Base-by-base conservation (phyloP, 768 basidiomycete species). In the Tulasnella calospora region DNA sequence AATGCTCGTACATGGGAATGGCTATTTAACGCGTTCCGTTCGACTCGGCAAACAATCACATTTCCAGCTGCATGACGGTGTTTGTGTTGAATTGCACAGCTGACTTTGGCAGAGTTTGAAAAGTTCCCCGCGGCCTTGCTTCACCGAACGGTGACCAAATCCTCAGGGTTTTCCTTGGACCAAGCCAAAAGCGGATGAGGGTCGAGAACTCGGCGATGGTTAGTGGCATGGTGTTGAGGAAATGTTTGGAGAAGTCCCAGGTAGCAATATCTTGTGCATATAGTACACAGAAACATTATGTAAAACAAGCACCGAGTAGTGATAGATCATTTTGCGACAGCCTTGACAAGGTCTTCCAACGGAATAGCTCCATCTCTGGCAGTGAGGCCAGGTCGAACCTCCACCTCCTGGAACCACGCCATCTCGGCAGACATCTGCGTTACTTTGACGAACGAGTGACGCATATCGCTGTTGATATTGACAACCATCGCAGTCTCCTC, bases 401-500 rank as follows among this genome's bases (percentile, higher is more conserved):
- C 71, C 23, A 46, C 44, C 36, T 72, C 71, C 71, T 40, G 36
- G 71, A 46, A 38, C 38, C 36, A 72, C 36, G 71, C 71, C 38
- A 72, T 46, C 30, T 72, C 71, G 27, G 38, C 27, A 1, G 71
- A 40, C 36, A 72, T 33, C 36, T 72, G 71, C n/a, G 71, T 40
- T 5, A 72, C 44, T n/a, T 72, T 38, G 38, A 72, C 71, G n/a
- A 72, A 38, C 71, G 36, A 40, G 19, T 46, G 38, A 2, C 44
- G 36, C 38, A 72, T 38, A 23, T 38, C 38, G 71, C 71, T 46
- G 36, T 38, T 46, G 7, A 35, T 67, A 21, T 72, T 85, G 74
- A 90, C 83, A 30, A 87, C 85, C 57, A 92, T 79, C 7, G 89
- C 91, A 51, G 86, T 86, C 61, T 90, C 87, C 10, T 86, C 87